phyloP scores from a whole-genome alignment of 2,329 filamentous ascomycete species.

The Penicillium psychrosexuale region DNA sequence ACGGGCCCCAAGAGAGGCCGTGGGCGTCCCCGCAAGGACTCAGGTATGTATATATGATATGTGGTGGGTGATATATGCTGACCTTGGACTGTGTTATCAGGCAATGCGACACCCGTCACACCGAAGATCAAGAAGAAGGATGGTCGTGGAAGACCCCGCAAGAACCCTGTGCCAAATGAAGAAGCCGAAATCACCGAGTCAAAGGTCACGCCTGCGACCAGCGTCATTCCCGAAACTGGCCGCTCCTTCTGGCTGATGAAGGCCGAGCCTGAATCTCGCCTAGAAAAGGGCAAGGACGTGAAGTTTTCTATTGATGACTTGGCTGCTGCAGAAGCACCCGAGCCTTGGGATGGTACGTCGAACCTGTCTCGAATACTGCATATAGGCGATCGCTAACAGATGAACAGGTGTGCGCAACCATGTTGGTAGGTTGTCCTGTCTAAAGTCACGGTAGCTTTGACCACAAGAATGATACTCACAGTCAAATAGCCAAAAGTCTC shows the following conservation, averaged over 20 bases:
- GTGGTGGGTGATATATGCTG: neutral
- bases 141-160: conserved; percentile 28
- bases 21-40: conserved; percentile 14
- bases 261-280: conserved; percentile 79
- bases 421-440: conserved; percentile 34
- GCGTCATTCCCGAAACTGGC: conserved; percentile 15
- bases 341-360: conserved; percentile 82
- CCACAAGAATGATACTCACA: conserved; percentile 16
- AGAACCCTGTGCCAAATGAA: conserved; percentile 23
- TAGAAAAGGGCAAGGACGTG: conserved; percentile 84
- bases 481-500: conserved; percentile 69
- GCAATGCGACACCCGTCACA: conserved; percentile 6
- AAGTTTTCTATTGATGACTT: conserved; percentile 94
- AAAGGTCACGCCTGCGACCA: conserved; percentile 8
- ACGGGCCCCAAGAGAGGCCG: conserved; percentile 17
- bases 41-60: neutral
- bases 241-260: conserved; percentile 76
- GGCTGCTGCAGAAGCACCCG: conserved; percentile 66
- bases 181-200: conserved; percentile 10
- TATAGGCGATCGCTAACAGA: conserved; percentile 17
- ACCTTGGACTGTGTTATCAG: neutral
- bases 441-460: neutral
- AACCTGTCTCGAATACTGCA: neutral
- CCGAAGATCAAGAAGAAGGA: conserved; percentile 20
- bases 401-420: conserved; percentile 45